These are phyloP conservation scores for Chamaecyparis obtusa DNA, from an alignment of 75 land plant genomes.

Conservation along the genomic window DNA sequence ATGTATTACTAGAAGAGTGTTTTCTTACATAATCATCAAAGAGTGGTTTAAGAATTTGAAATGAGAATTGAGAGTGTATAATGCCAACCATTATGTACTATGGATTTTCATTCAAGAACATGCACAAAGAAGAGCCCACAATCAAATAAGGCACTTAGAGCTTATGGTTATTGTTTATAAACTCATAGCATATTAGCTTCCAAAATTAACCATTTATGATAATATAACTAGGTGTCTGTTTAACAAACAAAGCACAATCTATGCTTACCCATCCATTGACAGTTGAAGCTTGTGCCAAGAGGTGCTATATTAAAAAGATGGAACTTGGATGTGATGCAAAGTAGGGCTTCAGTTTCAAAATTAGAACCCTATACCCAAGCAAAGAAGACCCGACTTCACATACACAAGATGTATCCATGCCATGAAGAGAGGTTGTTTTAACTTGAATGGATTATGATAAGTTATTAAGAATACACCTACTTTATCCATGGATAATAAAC, in stretches of 20 bases:
- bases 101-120: slow-evolving; percentile 68
- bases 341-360: background rate
- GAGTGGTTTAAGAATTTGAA: slow-evolving; percentile 62
- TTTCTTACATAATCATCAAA: slow-evolving; percentile 57
- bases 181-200: background rate
- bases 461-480: background rate
- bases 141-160: slow-evolving; percentile 13
- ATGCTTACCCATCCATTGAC: background rate
- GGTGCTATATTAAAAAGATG: background rate
- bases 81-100: slow-evolving; percentile 46
- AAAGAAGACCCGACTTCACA: background rate
- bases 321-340: background rate
- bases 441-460: background rate
- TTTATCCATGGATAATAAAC: background rate
- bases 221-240: background rate
- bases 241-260: background rate
- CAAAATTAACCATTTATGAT: background rate
- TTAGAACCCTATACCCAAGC: background rate
- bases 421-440: background rate
- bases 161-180: background rate
- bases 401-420: background rate
- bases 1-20: slow-evolving; percentile 15
- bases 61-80: slow-evolving; percentile 58
- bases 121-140: slow-evolving; percentile 16
- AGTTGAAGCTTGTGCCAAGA: background rate